These are phyloP conservation scores for Thymus quinquecostatus DNA, from an alignment of 257 asterid genomes.

Conservation along the genomic window DNA sequence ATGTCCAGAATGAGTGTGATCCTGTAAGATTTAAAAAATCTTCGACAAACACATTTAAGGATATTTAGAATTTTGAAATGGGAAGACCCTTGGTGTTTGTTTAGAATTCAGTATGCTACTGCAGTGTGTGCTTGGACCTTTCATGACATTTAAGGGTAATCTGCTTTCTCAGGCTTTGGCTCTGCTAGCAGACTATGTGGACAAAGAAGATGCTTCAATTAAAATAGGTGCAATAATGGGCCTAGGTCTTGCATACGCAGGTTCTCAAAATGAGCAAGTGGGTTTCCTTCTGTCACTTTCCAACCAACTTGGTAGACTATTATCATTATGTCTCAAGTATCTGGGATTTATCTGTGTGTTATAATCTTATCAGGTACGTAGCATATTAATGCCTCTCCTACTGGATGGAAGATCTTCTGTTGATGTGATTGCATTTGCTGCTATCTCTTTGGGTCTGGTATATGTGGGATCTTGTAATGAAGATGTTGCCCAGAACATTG, in stretches of 20 bases:
- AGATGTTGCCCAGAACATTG: constrained; percentile 89
- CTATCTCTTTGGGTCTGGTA: constrained; percentile 84
- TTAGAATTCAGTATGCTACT: constrained; percentile 9
- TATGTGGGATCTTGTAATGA: constrained; percentile 92
- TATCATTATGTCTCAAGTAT: not conserved
- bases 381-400: constrained; percentile 63
- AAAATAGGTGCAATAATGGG: constrained; percentile 99
- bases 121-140: not conserved
- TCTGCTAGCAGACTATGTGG: constrained; percentile 74
- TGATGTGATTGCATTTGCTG: constrained; percentile 91
- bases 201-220: constrained; percentile 71
- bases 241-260: constrained; percentile 96
- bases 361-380: constrained; percentile 58
- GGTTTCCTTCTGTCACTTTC: constrained; percentile 25
- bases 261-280: constrained; percentile 85
- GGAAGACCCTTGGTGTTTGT: not conserved
- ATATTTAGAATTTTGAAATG: not conserved
- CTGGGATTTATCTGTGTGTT: constrained; percentile 24
- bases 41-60: not conserved
- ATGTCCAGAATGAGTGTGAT: constrained; percentile 79
- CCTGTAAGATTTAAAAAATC: constrained; percentile 62
- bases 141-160: constrained; percentile 23
- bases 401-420: constrained; percentile 77
- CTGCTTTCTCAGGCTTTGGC: constrained; percentile 78
- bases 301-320: not conserved